Percentiles rank a stretch among this genome's conserved stretches.
phyloP scores from a whole-genome alignment of 495 filamentous ascomycete species.

The Margaritispora aquatica region DNA sequence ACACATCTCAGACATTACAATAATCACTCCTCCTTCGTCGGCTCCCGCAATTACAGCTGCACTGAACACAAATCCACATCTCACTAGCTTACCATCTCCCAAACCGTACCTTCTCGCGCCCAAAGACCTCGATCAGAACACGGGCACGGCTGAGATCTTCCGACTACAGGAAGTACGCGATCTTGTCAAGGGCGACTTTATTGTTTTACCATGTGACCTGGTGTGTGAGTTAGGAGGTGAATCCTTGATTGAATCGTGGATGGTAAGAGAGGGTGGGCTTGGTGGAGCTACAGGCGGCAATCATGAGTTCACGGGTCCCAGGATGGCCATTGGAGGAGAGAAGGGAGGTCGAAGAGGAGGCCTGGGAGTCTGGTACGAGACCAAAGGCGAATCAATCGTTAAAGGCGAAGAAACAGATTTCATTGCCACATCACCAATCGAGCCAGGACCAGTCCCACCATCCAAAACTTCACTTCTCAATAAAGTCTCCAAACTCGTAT shows the following conservation, averaged over 20 bases:
- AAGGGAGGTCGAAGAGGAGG: slow-evolving; percentile 62
- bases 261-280: slow-evolving; percentile 72
- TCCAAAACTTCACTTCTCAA: slow-evolving; percentile 54
- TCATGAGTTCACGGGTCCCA: slow-evolving; percentile 26
- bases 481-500: slow-evolving; percentile 58
- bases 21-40: slow-evolving; percentile 75
- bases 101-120: slow-evolving; percentile 72
- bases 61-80: slow-evolving; percentile 76
- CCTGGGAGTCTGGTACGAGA: slow-evolving; percentile 83
- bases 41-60: slow-evolving; percentile 66
- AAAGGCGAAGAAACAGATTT: slow-evolving; percentile 94
- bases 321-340: slow-evolving; percentile 43
- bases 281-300: slow-evolving; percentile 29
- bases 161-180: slow-evolving; percentile 66
- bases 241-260: slow-evolving; percentile 81
- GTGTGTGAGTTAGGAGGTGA: slow-evolving; percentile 85
- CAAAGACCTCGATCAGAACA: slow-evolving; percentile 62
- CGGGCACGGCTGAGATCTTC: slow-evolving; percentile 85
- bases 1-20: slow-evolving; percentile 58
- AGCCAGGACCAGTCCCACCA: slow-evolving; percentile 46
- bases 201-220: slow-evolving; percentile 89
- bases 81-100: slow-evolving; percentile 73
- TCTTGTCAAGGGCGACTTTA: slow-evolving; percentile 73
- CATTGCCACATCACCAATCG: slow-evolving; percentile 63
- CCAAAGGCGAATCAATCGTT: slow-evolving; percentile 59